Evolutionary conservation across 805 yeast genomes (phyloP).

Genomic region (Isabelozyma heimii): DNA sequence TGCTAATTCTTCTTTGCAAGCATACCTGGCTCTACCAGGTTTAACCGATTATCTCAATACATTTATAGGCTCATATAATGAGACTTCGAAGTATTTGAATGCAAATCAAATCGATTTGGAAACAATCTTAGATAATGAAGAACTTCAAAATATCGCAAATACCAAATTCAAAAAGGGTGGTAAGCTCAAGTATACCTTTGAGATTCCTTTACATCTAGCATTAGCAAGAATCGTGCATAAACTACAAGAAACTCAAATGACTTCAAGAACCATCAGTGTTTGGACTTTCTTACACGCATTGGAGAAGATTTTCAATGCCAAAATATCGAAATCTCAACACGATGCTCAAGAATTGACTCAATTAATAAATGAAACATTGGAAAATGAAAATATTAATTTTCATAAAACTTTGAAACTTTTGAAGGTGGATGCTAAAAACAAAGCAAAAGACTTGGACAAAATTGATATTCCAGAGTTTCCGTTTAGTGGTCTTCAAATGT

Average conservation of each 20-base stretch:
- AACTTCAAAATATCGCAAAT: conserved; percentile 6
- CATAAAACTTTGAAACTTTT: conserved; percentile 26
- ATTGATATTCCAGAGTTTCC: conserved; percentile 62
- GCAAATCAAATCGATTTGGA: conserved; percentile 15
- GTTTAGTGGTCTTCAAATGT: conserved; percentile 63
- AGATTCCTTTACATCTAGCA: conserved; percentile 55
- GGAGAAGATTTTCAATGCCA: conserved; percentile 69
- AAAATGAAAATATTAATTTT: conserved; percentile 55
- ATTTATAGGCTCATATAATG: conserved; percentile 27
- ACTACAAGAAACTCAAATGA: conserved; percentile 60
- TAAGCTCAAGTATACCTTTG: conserved; percentile 19
- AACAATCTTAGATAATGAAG: conserved; percentile 1
- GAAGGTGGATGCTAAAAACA: conserved; percentile 5
- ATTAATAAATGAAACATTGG: conserved; percentile 72
- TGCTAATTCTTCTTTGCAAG: conserved; percentile 87
- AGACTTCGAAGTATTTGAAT: conserved; percentile 16
- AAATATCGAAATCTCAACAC: conserved; percentile 76
- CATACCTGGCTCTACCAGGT: conserved; percentile 60
- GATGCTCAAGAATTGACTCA: conserved; percentile 93
- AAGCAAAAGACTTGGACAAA: conserved; percentile 5
- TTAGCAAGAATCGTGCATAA: conserved; percentile 50
- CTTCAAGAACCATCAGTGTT: conserved; percentile 59
- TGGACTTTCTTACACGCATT: conserved; percentile 76
- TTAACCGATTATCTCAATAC: conserved; percentile 55
- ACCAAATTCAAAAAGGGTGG: conserved; percentile 15